These are phyloP conservation scores for Talaromyces thailandensis DNA, from an alignment of 495 filamentous ascomycete species.

Conservation along the genomic window DNA sequence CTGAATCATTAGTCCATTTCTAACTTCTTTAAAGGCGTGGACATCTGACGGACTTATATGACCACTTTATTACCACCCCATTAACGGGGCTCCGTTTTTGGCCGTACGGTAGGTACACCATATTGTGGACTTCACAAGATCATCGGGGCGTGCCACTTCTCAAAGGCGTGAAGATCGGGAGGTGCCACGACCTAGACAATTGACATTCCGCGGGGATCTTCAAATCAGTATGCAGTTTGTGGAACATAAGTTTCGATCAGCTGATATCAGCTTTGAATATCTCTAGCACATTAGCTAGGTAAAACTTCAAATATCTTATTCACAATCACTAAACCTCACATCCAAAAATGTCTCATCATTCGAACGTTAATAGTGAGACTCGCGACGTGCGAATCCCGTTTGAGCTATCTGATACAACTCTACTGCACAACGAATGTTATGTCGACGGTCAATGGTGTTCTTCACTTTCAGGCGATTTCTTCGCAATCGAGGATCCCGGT, in stretches of 20 bases:
- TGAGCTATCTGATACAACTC: background rate
- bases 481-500: constrained; percentile 45
- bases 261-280: background rate
- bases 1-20: background rate
- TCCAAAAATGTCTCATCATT: background rate
- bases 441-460: background rate
- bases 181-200: background rate
- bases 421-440: background rate
- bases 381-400: background rate
- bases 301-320: background rate
- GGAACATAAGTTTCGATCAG: background rate
- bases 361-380: background rate
- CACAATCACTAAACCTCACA: background rate
- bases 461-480: background rate
- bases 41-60: no score
- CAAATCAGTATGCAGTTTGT: background rate
- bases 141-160: background rate
- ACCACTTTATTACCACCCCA: no score
- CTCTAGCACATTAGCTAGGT: background rate
- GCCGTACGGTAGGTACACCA: no score
- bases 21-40: background rate
- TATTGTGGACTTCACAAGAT: no score
- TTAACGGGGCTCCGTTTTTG: no score
- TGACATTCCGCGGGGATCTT: background rate
- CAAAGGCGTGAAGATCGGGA: background rate